Evolutionary conservation across 192 early-diverging fungal species (phyloP), one percentile per base, ranked within the genome.

Genomic region (Coemansia sp.): DNA sequence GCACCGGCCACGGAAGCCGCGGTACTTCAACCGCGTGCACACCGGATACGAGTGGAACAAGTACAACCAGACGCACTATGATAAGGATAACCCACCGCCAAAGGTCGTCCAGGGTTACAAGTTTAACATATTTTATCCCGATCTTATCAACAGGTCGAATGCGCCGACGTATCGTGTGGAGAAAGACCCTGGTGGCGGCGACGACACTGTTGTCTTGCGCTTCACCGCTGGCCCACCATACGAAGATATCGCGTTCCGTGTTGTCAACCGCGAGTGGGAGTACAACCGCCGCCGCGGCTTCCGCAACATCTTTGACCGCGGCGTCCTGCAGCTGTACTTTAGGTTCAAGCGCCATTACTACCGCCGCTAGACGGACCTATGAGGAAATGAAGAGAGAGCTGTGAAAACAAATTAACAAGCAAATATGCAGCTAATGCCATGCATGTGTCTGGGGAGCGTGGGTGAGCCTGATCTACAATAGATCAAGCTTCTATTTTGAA

Each of bases 21-120:
- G 93, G 61, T 99, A 91, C 84, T 93, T 95, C 63, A 99, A 99
- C 84, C 89, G 94, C 48, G 95, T 99, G 26, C 93, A 96, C 61
- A 96, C 94, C 0, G 97, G 97, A 33, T 97, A 95, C 66, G 95
- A 98, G 77, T 99, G 97, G 97, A 99, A 98, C 86, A 95, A 98
- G 84, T 99, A 98, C 69, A 99, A 99, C 67, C 94, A 95, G 68
- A 95, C 93, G 5, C 97, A 99, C 77, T 99, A 99, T 79, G 94
- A 96, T 67, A 84, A 85, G 59, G 96, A 97, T 68, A 99, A 99
- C 55, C 96, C 96, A 10, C 97, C 97, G 42, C 97, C 97, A 20
- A 99, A 98, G 84, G 89, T 91, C 35, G 94, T 95, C 2, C 94
- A 97, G 76, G 95, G 95, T 0, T 99, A 97, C 86, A 96, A 95